phyloP scores from a whole-genome alignment of 495 filamentous ascomycete species.

The Penicillium verhagenii region DNA sequence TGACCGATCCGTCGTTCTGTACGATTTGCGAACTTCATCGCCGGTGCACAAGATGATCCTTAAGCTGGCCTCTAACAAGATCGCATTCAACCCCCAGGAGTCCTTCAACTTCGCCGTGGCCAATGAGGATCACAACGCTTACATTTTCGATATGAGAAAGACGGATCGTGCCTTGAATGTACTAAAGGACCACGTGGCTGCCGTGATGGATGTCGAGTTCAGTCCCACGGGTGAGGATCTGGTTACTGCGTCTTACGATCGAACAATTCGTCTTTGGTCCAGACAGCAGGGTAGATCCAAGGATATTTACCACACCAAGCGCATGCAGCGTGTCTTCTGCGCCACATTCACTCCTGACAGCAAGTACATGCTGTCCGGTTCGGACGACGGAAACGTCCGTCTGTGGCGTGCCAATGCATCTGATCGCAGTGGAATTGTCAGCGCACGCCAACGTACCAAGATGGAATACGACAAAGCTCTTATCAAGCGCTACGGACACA shows the following conservation, averaged over 20 bases:
- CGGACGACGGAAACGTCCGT: slow-evolving; percentile 90
- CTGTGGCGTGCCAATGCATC: slow-evolving; percentile 92
- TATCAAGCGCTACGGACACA: slow-evolving; percentile 81
- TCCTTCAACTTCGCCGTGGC: slow-evolving; percentile 87
- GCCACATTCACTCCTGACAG: slow-evolving; percentile 82
- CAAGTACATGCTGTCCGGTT: slow-evolving; percentile 80
- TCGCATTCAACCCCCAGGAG: slow-evolving; percentile 96
- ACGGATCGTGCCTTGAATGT: slow-evolving; percentile 82
- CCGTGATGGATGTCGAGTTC: slow-evolving; percentile 96
- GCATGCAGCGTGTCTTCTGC: slow-evolving; percentile 96
- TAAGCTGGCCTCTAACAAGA: slow-evolving; percentile 76
- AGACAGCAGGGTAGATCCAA: slow-evolving; percentile 77
- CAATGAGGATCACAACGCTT: slow-evolving; percentile 75
- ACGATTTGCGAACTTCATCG: slow-evolving; percentile 84
- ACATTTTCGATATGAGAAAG: slow-evolving; percentile 87
- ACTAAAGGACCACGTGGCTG: slow-evolving; percentile 93
- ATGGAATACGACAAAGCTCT: slow-evolving; percentile 91
- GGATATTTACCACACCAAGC: slow-evolving; percentile 92
- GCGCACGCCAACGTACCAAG: slow-evolving; percentile 73
- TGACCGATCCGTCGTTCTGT: slow-evolving; percentile 82
- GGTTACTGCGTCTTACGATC: slow-evolving; percentile 86
- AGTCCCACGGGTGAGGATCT: slow-evolving; percentile 93
- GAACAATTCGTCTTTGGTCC: slow-evolving; percentile 76
- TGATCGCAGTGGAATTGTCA: slow-evolving; percentile 79
- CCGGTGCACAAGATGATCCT: slow-evolving; percentile 78